Evolutionary conservation across 139 green algal genomes (phyloP).

Genomic region (Diplosphaera chodatii): DNA sequence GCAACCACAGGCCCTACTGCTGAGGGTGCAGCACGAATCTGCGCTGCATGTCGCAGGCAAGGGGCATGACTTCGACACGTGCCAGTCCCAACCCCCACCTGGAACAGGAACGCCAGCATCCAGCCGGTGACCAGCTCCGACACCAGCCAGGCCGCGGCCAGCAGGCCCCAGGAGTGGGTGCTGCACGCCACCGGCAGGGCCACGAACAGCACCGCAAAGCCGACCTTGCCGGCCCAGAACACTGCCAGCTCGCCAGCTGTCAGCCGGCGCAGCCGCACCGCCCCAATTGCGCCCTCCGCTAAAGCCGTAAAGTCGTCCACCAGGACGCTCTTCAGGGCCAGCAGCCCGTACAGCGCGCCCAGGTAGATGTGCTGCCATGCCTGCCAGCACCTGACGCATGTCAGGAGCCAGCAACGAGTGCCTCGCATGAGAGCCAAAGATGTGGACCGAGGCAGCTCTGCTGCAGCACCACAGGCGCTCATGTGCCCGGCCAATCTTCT

Average conservation of each 20-base stretch:
- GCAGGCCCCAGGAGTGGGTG: conserved; percentile 8
- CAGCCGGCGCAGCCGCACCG: conserved; percentile 27
- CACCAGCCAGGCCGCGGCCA: conserved; percentile 32
- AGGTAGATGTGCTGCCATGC: conserved; percentile 64
- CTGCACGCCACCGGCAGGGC: conserved; percentile 17
- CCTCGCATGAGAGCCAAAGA: too few relatives aligned
- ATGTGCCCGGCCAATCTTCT: too few relatives aligned
- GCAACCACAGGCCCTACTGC: too few relatives aligned
- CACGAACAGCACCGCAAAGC: conserved; percentile 25
- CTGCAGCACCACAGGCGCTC: too few relatives aligned
- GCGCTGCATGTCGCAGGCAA: too few relatives aligned
- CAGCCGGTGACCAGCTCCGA: conserved; percentile 41
- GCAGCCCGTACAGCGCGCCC: conserved; percentile 48
- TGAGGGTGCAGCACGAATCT: too few relatives aligned
- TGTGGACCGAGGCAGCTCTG: too few relatives aligned
- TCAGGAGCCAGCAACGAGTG: too few relatives aligned
- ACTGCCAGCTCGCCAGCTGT: conserved; percentile 21
- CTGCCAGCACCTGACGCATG: conserved; percentile 13
- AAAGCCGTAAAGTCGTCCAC: conserved; percentile 61
- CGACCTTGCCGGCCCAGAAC: conserved; percentile 39
- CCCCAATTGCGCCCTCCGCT: conserved; percentile 41
- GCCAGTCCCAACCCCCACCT: conserved; percentile 35
- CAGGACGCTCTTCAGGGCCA: conserved; percentile 59
- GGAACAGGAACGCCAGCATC: conserved; percentile 69
- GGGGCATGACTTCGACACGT: too few relatives aligned